Evolutionary conservation across 208 protist genomes (phyloP).

Genomic region (Vickermania ingenoplastis): DNA sequence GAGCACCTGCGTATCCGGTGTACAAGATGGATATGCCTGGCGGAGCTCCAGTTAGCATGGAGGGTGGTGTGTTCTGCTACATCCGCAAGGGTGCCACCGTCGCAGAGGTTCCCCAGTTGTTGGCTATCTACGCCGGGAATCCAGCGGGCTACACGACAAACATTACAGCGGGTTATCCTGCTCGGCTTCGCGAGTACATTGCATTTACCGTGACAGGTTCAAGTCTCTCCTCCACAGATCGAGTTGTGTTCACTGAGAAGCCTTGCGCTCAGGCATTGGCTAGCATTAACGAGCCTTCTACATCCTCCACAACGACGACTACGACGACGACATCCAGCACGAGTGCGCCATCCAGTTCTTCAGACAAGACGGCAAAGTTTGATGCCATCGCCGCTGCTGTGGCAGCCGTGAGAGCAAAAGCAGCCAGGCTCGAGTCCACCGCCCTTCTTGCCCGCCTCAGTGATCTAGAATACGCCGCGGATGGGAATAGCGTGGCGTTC

Average conservation of each 20-base stretch:
- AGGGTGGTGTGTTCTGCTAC: conserved; percentile 69
- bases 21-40: conserved; percentile 54
- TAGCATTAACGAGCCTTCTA: neutral
- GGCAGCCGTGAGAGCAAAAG: too few relatives aligned
- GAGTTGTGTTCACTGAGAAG: conserved; percentile 58
- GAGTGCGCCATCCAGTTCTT: conserved; percentile 9
- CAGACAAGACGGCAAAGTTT: too few relatives aligned
- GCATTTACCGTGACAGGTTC: conserved; percentile 44
- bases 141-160: conserved; percentile 60
- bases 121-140: conserved; percentile 43
- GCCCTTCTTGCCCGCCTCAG: conserved; percentile 25
- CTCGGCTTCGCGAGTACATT: conserved; percentile 67
- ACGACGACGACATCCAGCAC: neutral
- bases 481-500: conserved; percentile 31
- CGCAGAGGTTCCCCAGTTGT: conserved; percentile 74
- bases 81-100: conserved; percentile 49
- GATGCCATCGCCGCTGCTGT: too few relatives aligned
- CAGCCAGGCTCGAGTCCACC: conserved; percentile 29
- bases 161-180: conserved; percentile 7
- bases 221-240: conserved; percentile 33
- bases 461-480: conserved; percentile 14
- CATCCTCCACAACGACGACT: neutral
- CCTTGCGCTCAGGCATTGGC: conserved; percentile 25
- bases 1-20: conserved; percentile 27
- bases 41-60: conserved; percentile 11